Base-by-base conservation (phyloP, 1,139 yeast species). In the Yamadazyma kanchanaburiensis region DNA sequence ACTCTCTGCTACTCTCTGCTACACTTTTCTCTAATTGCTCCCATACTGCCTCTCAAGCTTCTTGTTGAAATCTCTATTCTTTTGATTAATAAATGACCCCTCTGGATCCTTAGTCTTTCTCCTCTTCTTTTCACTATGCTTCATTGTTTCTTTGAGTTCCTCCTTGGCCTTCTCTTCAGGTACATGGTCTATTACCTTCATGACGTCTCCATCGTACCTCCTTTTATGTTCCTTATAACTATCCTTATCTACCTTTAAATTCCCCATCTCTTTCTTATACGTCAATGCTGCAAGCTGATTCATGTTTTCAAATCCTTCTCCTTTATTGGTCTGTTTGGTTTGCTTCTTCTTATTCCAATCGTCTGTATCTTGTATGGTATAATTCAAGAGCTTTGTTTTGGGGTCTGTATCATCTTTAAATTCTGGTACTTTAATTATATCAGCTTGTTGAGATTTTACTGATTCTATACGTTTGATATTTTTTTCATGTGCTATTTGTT, bases 51-150 rank as follows among this genome's bases (percentile, higher is more conserved):
- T 58, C 33, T 77, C 66, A 41, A 87, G 60, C 47, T 84, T 84
- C 53, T 72, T 74, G 55, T 86, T 87, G 57, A 86, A 87, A 47
- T 81, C 83, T 48, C 72, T 74, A 64, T 87, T 87, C 55, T 80
- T 82, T 37, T 82, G 89, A 50, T 83, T 86, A 49, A 87, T 75
- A 47, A 53, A 62, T 20, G 56, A 47, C 6, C 64, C 70, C 8
- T 55, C 66, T 4, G 58, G 53, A 8, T 44, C 66, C 9, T 59
- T 66, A 12, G 47, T 61, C 24, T 68, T 58, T 56, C 35, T 50
- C 38, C 45, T 39, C 11, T 25, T 25, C 10, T 45, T 53, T 27
- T 63, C 67, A 27, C 64, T 62, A 23, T 62, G 62, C 21, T 33
- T 29, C 13, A 37, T 25, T 12, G 31, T 26, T 23, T 40, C 28